phyloP scores from a whole-genome alignment of 176 grass and related monocot genomes.

The Oryza nivara region DNA sequence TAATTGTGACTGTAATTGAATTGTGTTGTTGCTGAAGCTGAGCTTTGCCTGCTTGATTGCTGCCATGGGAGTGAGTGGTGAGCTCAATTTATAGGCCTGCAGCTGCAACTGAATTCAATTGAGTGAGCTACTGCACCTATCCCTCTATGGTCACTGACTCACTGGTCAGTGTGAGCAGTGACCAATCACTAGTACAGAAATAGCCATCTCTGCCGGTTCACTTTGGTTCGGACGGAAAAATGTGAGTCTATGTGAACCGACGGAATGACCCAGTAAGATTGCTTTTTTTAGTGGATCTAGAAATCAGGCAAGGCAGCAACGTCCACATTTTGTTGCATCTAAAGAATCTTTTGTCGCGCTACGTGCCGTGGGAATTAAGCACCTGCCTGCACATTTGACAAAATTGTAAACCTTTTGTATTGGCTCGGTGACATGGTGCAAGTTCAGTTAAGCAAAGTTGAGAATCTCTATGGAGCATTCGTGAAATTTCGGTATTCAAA shows the following conservation, averaged over 20 bases:
- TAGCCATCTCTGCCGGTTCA: too few species aligned
- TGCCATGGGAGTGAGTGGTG: slow-evolving; percentile 6
- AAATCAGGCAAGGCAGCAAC: neutral
- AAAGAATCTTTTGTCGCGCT: neutral
- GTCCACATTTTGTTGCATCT: neutral
- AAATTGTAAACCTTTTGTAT: neutral
- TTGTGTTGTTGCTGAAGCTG: neutral
- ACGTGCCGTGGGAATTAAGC: neutral
- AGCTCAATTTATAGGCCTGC: slow-evolving; percentile 46
- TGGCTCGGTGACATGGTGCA: neutral
- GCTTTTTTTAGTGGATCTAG: neutral
- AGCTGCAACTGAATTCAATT: neutral
- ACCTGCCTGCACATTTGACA: neutral
- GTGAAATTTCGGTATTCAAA: neutral
- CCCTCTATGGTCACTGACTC: neutral
- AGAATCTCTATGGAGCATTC: neutral
- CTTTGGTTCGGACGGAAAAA: too few species aligned
- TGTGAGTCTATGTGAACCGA: too few species aligned
- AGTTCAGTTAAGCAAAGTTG: neutral
- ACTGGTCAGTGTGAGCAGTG: too few species aligned
- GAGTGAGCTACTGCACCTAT: neutral
- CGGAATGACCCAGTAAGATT: too few species aligned
- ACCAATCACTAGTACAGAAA: too few species aligned
- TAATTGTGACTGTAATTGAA: neutral
- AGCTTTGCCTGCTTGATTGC: neutral